Percentiles rank a stretch among this genome's conserved stretches.
phyloP scores from a whole-genome alignment of 257 asterid genomes.

The Petunia secreta region DNA sequence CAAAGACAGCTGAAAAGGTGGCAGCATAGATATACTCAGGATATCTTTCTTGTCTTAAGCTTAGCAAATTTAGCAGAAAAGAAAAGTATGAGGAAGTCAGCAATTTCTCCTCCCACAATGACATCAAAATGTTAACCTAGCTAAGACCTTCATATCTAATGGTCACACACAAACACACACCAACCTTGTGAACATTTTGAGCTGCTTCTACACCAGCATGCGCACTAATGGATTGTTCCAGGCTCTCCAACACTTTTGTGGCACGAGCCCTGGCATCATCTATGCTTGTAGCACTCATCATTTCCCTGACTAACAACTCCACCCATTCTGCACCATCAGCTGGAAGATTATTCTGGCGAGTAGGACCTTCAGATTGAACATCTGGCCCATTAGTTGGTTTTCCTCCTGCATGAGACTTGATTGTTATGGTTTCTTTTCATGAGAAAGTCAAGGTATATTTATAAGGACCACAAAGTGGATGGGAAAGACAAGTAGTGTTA shows the following conservation, averaged over 20 bases:
- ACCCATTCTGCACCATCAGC: conserved; percentile 82
- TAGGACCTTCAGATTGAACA: conserved; percentile 43
- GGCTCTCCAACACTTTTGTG: conserved; percentile 57
- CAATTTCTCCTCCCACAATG: neutral
- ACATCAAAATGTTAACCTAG: neutral
- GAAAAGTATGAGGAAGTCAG: neutral
- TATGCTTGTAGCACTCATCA: conserved; percentile 67
- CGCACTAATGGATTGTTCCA: conserved; percentile 67
- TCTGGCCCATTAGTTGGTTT: conserved; percentile 5
- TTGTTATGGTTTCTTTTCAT: neutral
- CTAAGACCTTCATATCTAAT: neutral
- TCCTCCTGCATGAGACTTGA: neutral
- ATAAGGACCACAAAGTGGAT: neutral
- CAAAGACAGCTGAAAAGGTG: neutral
- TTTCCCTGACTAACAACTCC: conserved; percentile 70
- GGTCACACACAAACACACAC: conserved; percentile 17
- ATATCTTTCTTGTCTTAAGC: neutral
- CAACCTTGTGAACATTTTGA: conserved; percentile 63
- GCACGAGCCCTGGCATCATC: conserved; percentile 82
- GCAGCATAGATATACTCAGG: neutral
- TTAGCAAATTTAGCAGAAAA: conserved; percentile 9
- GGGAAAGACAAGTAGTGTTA: neutral
- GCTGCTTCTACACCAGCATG: conserved; percentile 51
- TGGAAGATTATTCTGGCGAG: conserved; percentile 48
- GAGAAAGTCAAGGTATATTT: neutral